These are phyloP conservation scores for Paracorniculantispora psalliotae DNA, from an alignment of 2,329 filamentous ascomycete species.

Conservation along the genomic window DNA sequence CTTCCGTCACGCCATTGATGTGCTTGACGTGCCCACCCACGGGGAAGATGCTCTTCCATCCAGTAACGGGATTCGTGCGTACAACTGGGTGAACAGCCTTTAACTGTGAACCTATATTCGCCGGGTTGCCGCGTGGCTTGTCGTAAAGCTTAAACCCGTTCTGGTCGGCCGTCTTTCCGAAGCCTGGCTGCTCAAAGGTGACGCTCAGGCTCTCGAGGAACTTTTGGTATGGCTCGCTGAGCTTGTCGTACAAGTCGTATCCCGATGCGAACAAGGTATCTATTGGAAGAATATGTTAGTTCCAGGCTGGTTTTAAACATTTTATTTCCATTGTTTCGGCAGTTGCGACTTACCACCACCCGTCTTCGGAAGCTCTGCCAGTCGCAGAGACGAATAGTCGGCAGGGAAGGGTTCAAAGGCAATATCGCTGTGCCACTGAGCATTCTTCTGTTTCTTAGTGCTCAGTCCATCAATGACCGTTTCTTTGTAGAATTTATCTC, in stretches of 20 bases:
- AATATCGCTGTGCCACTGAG: slow-evolving; percentile 59
- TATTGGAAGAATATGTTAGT: slow-evolving; percentile 15
- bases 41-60: slow-evolving; percentile 52
- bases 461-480: slow-evolving; percentile 30
- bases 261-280: slow-evolving; percentile 64
- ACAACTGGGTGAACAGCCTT: slow-evolving; percentile 50
- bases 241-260: slow-evolving; percentile 61
- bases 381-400: slow-evolving; percentile 56
- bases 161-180: slow-evolving; percentile 41
- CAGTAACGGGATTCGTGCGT: slow-evolving; percentile 53
- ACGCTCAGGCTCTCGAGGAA: slow-evolving; percentile 57
- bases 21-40: slow-evolving; percentile 45
- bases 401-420: slow-evolving; percentile 59
- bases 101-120: slow-evolving; percentile 44
- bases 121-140: slow-evolving; percentile 41
- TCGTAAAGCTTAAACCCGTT: slow-evolving; percentile 43
- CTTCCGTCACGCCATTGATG: slow-evolving; percentile 45
- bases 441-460: slow-evolving; percentile 40
- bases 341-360: slow-evolving; percentile 48
- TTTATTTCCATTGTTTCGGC: too few relatives aligned
- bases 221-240: slow-evolving; percentile 49
- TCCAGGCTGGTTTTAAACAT: too few relatives aligned
- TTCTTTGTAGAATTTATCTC: slow-evolving; percentile 43
- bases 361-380: slow-evolving; percentile 49
- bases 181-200: slow-evolving; percentile 46